phyloP scores from a whole-genome alignment of 768 basidiomycete genomes.

The Cystobasidium onofrii region DNA sequence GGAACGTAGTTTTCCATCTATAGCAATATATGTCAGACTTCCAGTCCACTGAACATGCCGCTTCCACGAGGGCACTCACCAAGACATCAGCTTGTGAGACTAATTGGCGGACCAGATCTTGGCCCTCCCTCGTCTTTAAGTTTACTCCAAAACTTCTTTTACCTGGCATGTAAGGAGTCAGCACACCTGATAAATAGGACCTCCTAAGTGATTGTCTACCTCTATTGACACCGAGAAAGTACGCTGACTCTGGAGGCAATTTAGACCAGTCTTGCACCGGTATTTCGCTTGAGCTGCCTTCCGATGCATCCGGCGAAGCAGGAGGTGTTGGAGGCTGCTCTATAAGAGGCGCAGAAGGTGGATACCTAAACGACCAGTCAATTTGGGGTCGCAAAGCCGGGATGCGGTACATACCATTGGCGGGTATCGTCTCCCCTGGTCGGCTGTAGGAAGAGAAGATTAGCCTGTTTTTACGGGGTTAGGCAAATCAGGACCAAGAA shows the following conservation, averaged over 20 bases:
- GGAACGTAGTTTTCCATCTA: constrained; percentile 40
- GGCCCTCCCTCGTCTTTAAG: constrained; percentile 69
- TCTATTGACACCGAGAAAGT: constrained; percentile 79
- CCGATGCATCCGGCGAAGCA: constrained; percentile 38
- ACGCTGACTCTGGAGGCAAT: constrained; percentile 81
- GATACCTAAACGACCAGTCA: constrained; percentile 39
- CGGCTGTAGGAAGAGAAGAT: constrained; percentile 32
- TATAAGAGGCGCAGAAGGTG: constrained; percentile 48
- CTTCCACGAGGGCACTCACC: constrained; percentile 52
- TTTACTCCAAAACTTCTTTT: constrained; percentile 83
- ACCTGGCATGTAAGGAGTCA: constrained; percentile 7
- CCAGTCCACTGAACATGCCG: too few relatives aligned
- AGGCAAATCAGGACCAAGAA: constrained; percentile 37
- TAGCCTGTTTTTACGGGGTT: neutral
- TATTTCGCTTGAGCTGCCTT: constrained; percentile 51
- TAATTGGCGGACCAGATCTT: constrained; percentile 64
- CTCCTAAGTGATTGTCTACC: constrained; percentile 16
- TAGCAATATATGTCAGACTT: neutral
- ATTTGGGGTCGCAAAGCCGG: neutral
- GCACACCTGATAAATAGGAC: constrained; percentile 46
- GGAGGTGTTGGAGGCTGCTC: constrained; percentile 37
- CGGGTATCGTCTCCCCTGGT: constrained; percentile 77
- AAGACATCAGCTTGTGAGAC: constrained; percentile 70
- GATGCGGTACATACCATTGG: constrained; percentile 39
- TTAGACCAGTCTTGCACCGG: constrained; percentile 45